These are phyloP conservation scores for Fraxinus sp. DNA, from an alignment of 305 asterid genomes.

Conservation along the genomic window DNA sequence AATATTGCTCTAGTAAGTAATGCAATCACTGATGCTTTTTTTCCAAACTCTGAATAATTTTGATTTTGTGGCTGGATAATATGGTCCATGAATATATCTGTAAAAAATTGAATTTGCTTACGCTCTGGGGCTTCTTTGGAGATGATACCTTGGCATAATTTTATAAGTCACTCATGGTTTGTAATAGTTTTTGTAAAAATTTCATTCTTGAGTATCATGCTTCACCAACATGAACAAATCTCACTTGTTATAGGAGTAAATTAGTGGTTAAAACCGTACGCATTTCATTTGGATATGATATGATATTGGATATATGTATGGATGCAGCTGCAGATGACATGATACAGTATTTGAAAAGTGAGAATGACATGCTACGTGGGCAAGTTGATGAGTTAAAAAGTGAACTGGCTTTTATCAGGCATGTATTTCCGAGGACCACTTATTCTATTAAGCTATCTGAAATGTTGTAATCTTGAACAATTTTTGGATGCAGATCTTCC, in stretches of 20 bases:
- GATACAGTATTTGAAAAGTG: conserved; percentile 58
- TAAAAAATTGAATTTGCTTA: not conserved
- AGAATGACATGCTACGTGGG: conserved; percentile 49
- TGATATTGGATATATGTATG: conserved; percentile 30
- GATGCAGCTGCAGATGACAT: conserved; percentile 72
- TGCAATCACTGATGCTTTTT: not conserved
- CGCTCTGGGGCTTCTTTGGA: not conserved
- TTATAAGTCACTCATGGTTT: not conserved
- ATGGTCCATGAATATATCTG: not conserved
- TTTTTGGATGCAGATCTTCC: conserved; percentile 54
- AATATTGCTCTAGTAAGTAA: not conserved
- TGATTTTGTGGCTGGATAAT: not conserved
- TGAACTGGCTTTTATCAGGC: conserved; percentile 57
- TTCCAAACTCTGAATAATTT: not conserved
- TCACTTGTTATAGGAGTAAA: not conserved
- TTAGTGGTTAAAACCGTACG: not conserved
- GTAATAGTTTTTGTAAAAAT: not conserved
- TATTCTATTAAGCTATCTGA: conserved; percentile 13
- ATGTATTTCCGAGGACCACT: conserved; percentile 26
- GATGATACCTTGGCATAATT: not conserved
- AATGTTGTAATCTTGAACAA: not conserved
- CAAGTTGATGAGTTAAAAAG: conserved; percentile 55
- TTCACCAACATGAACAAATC: not conserved
- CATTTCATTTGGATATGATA: not conserved
- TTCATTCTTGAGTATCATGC: not conserved